Evolutionary conservation across 2,329 filamentous ascomycete genomes (phyloP), one percentile per base, ranked within the genome.

Genomic region (Beauveria sp.): DNA sequence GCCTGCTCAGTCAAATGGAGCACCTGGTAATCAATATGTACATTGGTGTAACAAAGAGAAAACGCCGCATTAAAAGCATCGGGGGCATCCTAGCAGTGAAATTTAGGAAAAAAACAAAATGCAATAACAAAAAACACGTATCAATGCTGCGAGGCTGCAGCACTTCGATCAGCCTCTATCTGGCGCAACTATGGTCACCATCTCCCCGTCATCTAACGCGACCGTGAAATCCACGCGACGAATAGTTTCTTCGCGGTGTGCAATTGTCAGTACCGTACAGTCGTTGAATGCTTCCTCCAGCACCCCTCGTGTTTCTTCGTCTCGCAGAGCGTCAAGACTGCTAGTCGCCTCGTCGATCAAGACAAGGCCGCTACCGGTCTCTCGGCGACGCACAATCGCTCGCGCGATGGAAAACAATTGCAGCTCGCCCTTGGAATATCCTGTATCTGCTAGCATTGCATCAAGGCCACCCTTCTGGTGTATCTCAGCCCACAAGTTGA

Each of bases 261-360:
- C 48, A 22, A 59, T 26, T 9, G 41, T 59, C 12, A 59, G 6
- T 3, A 59, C 40, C 6, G 57, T 59, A 16, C 57, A 59, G 2
- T 47, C 48, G 18, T 5, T 4, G 14, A 59, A 59, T 16, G 26
- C 57, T 7, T 59, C 41, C 18, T 22, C 9, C n/a, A 59, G 20
- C 2, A 37, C 40, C 10, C 2, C 8, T 26, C 53, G 57, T 5
- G 41, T 47, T 2, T 18, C 10, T 12, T 24, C 14, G 7, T 59
- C 57, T 18, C 47, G 10, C 9, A 37, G 18, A 3, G 50, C 34
- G 20, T 59, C 57, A 0, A 59, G 48, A 28, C 34, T 59, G 26
- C 28, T 59, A 2, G 57, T 54, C 10, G 57, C 47, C 40, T 59
- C 57, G 40, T 59, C 57, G 5, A 59, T 34, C 9, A 59, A 18